These are phyloP conservation scores for Eragrostis curvula DNA, from an alignment of 176 grass and related monocot genomes.

Conservation along the genomic window DNA sequence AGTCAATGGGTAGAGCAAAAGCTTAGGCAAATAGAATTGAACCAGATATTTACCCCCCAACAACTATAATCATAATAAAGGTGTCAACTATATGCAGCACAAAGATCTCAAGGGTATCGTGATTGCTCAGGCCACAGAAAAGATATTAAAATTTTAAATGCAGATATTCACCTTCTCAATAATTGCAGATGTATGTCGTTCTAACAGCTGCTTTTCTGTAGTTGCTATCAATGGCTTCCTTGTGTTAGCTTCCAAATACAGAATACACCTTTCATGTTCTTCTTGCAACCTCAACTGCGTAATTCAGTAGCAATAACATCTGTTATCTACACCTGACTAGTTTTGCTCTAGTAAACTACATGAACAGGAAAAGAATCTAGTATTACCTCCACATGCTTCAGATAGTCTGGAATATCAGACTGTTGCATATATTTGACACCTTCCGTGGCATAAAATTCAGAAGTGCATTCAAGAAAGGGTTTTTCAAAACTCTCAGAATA, in stretches of 20 bases:
- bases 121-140: slow-evolving; percentile 25
- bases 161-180: slow-evolving; percentile 80
- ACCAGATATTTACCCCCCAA: background rate
- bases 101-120: slow-evolving; percentile 15
- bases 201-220: slow-evolving; percentile 92
- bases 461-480: slow-evolving; percentile 83
- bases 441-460: slow-evolving; percentile 96
- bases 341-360: slow-evolving; percentile 31
- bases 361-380: slow-evolving; percentile 28
- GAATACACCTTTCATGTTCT: slow-evolving; percentile 96
- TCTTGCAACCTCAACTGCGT: slow-evolving; percentile 96
- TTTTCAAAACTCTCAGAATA: slow-evolving; percentile 93
- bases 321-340: slow-evolving; percentile 23
- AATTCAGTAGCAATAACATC: slow-evolving; percentile 38
- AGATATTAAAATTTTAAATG: slow-evolving; percentile 13
- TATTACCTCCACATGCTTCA: slow-evolving; percentile 91
- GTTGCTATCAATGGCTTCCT: slow-evolving; percentile 83
- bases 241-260: slow-evolving; percentile 95
- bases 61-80: slow-evolving; percentile 8
- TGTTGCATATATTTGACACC: slow-evolving; percentile 99
- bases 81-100: background rate
- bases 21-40: background rate
- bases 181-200: slow-evolving; percentile 86
- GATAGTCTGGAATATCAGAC: slow-evolving; percentile 93
- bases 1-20: background rate